These are phyloP conservation scores for Juglanconis oblonga DNA, from an alignment of 2,329 filamentous ascomycete species.

Conservation along the genomic window DNA sequence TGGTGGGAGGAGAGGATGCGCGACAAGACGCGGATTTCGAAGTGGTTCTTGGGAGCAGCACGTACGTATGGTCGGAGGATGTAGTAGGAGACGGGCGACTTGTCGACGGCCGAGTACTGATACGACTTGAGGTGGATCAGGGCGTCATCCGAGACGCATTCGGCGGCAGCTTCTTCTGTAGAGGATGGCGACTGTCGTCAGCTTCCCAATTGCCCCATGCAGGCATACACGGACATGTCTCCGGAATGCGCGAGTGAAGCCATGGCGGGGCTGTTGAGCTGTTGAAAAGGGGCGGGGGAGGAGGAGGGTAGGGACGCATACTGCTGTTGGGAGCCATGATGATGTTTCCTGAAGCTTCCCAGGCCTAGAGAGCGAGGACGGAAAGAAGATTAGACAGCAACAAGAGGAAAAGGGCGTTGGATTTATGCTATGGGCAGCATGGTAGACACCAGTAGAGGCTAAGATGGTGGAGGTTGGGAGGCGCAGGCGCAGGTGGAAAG, in stretches of 20 bases:
- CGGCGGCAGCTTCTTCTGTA: constrained; percentile 55
- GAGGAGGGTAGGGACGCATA: constrained; percentile 5
- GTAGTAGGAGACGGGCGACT: constrained; percentile 89
- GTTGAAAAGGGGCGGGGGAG: background rate
- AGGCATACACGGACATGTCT: too few species aligned
- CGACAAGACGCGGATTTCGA: constrained; percentile 13
- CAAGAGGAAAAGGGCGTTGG: background rate
- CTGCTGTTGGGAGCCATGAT: constrained; percentile 19
- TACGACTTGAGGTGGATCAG: constrained; percentile 89
- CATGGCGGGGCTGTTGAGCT: background rate
- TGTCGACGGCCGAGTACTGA: constrained; percentile 97
- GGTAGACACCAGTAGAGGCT: background rate
- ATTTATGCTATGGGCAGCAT: constrained; percentile 8
- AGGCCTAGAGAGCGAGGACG: background rate
- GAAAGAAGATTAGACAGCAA: background rate
- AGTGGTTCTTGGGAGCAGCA: constrained; percentile 20
- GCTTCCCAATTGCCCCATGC: background rate
- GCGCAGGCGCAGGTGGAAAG: background rate
- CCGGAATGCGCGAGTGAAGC: too few species aligned
- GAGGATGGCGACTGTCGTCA: background rate
- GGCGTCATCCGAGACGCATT: constrained; percentile 84
- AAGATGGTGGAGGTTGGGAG: background rate
- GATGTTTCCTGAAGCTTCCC: constrained; percentile 1
- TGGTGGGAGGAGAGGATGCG: constrained; percentile 8
- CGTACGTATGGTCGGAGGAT: constrained; percentile 93